These are phyloP conservation scores for Angomonas desouzai DNA, from an alignment of 208 protist species.

Conservation along the genomic window DNA sequence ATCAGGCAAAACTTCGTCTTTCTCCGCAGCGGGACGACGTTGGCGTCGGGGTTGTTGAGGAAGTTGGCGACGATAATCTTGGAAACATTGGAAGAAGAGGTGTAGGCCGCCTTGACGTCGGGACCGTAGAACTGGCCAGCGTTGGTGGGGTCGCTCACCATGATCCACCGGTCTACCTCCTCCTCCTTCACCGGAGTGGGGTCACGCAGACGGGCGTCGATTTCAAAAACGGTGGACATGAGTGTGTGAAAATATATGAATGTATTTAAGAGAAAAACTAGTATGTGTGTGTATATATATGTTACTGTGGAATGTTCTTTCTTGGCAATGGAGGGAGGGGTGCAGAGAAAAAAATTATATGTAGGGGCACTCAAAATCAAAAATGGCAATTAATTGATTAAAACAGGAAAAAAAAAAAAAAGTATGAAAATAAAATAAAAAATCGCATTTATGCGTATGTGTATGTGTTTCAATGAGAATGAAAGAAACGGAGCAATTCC, in stretches of 20 bases:
- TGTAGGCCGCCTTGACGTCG: conserved; percentile 28
- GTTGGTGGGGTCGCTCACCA: conserved; percentile 50
- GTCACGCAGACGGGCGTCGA: conserved; percentile 50
- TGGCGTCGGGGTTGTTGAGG: conserved; percentile 72
- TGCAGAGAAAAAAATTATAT: no score
- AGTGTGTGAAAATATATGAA: neutral
- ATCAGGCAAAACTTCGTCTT: conserved; percentile 86
- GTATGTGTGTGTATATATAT: neutral
- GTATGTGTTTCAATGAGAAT: no score
- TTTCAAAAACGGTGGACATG: conserved; percentile 36
- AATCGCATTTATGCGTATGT: no score
- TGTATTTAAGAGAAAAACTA: no score
- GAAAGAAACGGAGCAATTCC: no score
- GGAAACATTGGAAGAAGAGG: conserved; percentile 29
- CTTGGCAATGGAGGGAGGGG: no score
- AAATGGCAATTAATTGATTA: no score
- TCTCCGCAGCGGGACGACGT: conserved; percentile 66
- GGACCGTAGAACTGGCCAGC: conserved; percentile 45
- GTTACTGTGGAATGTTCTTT: no score
- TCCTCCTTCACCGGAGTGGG: conserved; percentile 31
- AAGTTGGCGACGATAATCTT: conserved; percentile 58
- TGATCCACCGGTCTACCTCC: conserved; percentile 70
- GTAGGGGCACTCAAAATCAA: no score
- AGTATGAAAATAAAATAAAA: no score
- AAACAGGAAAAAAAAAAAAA: no score